phyloP scores from a whole-genome alignment of 2,329 filamentous ascomycete species.

The Alternaria solani region DNA sequence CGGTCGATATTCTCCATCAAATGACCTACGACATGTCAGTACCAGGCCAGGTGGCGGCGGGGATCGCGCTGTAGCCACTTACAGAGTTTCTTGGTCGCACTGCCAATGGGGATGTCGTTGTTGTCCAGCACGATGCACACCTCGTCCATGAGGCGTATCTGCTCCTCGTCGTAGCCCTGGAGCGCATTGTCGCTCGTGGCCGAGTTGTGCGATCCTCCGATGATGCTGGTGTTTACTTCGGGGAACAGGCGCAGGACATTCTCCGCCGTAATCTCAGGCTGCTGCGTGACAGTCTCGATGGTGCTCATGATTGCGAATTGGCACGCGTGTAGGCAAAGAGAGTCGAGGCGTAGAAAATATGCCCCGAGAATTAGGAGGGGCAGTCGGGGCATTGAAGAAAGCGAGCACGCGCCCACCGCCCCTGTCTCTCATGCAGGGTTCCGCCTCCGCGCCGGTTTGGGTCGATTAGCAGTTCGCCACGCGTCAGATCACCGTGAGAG shows the following conservation, averaged over 20 bases:
- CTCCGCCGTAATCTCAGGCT: constrained; percentile 78
- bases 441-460: constrained; percentile 7
- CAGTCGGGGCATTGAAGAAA: constrained; percentile 11
- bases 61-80: constrained; percentile 49
- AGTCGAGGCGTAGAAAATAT: constrained; percentile 11
- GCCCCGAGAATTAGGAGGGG: constrained; percentile 3
- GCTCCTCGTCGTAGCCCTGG: constrained; percentile 93
- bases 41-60: background rate
- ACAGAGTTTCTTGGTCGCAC: constrained; percentile 98
- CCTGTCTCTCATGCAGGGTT: constrained; percentile 12
- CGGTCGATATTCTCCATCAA: constrained; percentile 99
- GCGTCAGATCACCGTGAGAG: background rate
- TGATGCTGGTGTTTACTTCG: constrained; percentile 72
- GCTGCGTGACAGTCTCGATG: constrained; percentile 42
- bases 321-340: background rate
- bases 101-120: constrained; percentile 91
- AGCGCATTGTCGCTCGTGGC: constrained; percentile 70
- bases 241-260: constrained; percentile 90
- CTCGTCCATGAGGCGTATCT: constrained; percentile 98
- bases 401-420: constrained; percentile 6
- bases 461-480: background rate
- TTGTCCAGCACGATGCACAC: constrained; percentile 97
- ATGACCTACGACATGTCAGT: constrained; percentile 70
- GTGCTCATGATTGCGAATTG: constrained; percentile 42
- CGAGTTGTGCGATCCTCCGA: constrained; percentile 68